These are phyloP conservation scores for Botrytis byssoidea DNA, from an alignment of 2,329 filamentous ascomycete species.

Conservation along the genomic window DNA sequence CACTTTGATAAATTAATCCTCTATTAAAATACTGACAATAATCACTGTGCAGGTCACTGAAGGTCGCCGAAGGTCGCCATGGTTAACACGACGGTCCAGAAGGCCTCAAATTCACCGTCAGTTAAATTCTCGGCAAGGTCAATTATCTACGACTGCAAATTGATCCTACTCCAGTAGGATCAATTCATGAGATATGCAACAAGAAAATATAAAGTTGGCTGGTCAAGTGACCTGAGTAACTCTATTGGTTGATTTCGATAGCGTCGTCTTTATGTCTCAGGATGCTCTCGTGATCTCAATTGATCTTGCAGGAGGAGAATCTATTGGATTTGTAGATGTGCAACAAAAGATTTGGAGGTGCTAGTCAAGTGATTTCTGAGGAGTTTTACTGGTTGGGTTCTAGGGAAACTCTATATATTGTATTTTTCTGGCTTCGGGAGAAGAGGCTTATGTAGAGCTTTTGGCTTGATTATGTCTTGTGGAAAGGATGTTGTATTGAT, in stretches of 20 bases:
- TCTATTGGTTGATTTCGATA: neutral
- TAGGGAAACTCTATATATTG: neutral
- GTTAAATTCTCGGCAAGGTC: neutral
- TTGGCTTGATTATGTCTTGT: neutral
- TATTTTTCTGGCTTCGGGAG: neutral
- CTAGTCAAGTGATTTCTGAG: neutral
- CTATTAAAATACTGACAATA: neutral
- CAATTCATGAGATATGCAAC: slow-evolving; percentile 1
- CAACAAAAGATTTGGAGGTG: neutral
- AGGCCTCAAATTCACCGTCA: neutral
- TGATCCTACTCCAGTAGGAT: neutral
- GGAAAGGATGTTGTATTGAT: neutral
- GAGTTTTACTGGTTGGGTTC: neutral
- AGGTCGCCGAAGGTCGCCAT: neutral
- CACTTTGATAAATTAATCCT: neutral
- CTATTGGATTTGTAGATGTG: neutral
- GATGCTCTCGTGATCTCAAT: neutral
- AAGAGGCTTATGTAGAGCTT: neutral
- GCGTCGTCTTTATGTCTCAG: neutral
- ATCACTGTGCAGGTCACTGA: neutral
- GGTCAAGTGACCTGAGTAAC: neutral
- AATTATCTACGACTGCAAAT: neutral
- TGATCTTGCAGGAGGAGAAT: neutral
- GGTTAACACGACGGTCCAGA: neutral
- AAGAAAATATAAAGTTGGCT: neutral